These are phyloP conservation scores for Aaosphaeria arxii DNA, from an alignment of 2,329 filamentous ascomycete genomes.

Conservation along the genomic window DNA sequence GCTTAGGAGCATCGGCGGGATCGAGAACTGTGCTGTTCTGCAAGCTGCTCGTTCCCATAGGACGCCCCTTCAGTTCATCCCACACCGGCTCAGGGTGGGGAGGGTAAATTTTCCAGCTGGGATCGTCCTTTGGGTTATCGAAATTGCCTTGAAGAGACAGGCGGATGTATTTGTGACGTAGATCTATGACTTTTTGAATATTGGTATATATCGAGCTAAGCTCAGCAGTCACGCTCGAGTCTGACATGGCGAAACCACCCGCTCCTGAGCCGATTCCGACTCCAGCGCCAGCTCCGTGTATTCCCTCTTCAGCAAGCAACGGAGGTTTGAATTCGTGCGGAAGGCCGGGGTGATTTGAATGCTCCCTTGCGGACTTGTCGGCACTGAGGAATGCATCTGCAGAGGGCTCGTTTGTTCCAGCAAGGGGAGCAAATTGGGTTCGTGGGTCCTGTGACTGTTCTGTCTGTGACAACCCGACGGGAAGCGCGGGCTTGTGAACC, in stretches of 20 bases:
- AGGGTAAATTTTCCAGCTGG: slow-evolving; percentile 85
- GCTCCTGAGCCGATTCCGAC: slow-evolving; percentile 60
- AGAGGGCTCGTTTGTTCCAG: not conserved
- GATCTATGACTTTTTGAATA: slow-evolving; percentile 83
- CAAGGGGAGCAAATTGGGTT: slow-evolving; percentile 12
- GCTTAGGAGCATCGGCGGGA: slow-evolving; percentile 35
- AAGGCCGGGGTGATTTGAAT: slow-evolving; percentile 49
- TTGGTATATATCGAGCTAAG: slow-evolving; percentile 83
- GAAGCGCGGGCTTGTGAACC: slow-evolving; percentile 20
- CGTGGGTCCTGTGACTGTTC: slow-evolving; percentile 22
- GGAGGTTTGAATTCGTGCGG: slow-evolving; percentile 56
- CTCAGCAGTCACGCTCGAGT: slow-evolving; percentile 79
- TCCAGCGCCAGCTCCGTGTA: slow-evolving; percentile 57
- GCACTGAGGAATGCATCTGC: slow-evolving; percentile 38
- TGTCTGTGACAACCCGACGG: slow-evolving; percentile 25
- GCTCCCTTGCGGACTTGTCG: slow-evolving; percentile 48
- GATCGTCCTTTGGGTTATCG: slow-evolving; percentile 85
- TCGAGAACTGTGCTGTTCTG: slow-evolving; percentile 36
- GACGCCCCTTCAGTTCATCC: slow-evolving; percentile 57
- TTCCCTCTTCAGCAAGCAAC: slow-evolving; percentile 52
- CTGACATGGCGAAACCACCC: slow-evolving; percentile 66
- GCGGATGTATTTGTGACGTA: slow-evolving; percentile 83
- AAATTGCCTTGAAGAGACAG: slow-evolving; percentile 77
- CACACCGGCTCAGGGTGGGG: slow-evolving; percentile 89
- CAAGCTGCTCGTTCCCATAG: slow-evolving; percentile 35